Conservation (phyloP, 768 basidiomycete genomes). For the Leucosporidium scottii region DNA sequence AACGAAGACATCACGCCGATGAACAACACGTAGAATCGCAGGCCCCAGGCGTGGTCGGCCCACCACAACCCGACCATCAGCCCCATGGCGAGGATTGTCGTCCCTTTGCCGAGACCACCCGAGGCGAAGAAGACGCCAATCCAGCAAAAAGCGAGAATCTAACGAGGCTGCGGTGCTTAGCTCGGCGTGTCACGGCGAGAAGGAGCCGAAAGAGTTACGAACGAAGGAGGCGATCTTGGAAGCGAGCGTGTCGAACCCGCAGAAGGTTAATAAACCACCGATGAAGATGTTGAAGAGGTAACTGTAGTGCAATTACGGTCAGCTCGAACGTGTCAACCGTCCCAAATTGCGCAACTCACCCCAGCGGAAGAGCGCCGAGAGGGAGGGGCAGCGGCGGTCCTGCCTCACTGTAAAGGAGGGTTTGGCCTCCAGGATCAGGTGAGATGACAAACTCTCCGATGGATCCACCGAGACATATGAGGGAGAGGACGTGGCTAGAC, state of each 20-base stretch:
- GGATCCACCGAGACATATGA: slow-evolving; percentile 18
- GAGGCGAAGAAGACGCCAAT: slow-evolving; percentile 16
- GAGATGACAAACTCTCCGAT: slow-evolving; percentile 23
- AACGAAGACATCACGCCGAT: slow-evolving; percentile 30
- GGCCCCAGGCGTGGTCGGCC: slow-evolving; percentile 24
- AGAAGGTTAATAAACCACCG: slow-evolving; percentile 26
- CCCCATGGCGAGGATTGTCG: slow-evolving; percentile 10
- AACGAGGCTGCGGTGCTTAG: not conserved
- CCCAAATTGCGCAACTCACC: too few relatives aligned
- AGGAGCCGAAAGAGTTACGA: not conserved
- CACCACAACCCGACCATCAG: slow-evolving; percentile 25
- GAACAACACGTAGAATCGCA: slow-evolving; percentile 33
- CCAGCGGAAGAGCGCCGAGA: slow-evolving; percentile 7
- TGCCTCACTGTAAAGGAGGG: too few relatives aligned
- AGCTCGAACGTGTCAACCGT: too few relatives aligned
- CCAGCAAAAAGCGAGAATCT: slow-evolving; percentile 12
- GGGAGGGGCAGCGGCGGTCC: slow-evolving; percentile 8
- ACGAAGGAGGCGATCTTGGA: slow-evolving; percentile 33
- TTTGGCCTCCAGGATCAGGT: slow-evolving; percentile 22
- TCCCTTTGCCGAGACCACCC: not conserved
- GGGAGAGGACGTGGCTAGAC: slow-evolving; percentile 25
- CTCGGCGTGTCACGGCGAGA: not conserved
- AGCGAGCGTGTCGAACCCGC: slow-evolving; percentile 35
- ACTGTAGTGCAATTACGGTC: too few relatives aligned
- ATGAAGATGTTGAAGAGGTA: slow-evolving; percentile 27